Conservation (phyloP, 495 filamentous ascomycete species). For the Annulohypoxylon stygium region DNA sequence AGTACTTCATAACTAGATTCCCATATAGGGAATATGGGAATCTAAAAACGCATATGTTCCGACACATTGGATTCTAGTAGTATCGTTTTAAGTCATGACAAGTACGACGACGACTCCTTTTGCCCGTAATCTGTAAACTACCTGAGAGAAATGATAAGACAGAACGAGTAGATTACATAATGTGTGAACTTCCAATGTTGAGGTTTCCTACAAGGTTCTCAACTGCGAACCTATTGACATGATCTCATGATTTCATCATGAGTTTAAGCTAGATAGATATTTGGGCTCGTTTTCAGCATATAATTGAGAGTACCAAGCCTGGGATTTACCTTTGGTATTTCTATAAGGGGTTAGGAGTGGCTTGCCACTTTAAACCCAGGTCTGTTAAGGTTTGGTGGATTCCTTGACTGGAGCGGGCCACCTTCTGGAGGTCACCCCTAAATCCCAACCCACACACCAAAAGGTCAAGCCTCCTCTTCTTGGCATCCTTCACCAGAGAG, state of each 20-base stretch:
- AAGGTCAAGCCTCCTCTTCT: background rate
- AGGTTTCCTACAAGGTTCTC: background rate
- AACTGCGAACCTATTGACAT: too few species aligned
- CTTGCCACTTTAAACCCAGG: slow-evolving; percentile 7
- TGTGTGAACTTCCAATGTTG: background rate
- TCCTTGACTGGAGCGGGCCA: background rate
- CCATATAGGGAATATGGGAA: background rate
- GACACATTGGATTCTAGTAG: background rate
- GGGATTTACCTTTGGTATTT: background rate
- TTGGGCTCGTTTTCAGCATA: too few species aligned
- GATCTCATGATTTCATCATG: background rate
- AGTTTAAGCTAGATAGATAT: background rate
- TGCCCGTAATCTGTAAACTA: background rate
- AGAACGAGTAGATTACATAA: background rate
- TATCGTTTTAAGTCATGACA: background rate
- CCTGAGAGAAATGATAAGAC: background rate
- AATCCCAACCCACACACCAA: slow-evolving; percentile 2
- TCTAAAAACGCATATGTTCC: background rate
- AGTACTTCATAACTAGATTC: background rate
- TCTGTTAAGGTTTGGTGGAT: background rate
- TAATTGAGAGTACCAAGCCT: background rate
- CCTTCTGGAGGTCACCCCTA: background rate
- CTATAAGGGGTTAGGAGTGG: background rate
- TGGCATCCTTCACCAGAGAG: background rate
- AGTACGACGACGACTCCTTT: background rate